Evolutionary conservation across 2,329 filamentous ascomycete species (phyloP).

Genomic region (Aspergillus tanneri): DNA sequence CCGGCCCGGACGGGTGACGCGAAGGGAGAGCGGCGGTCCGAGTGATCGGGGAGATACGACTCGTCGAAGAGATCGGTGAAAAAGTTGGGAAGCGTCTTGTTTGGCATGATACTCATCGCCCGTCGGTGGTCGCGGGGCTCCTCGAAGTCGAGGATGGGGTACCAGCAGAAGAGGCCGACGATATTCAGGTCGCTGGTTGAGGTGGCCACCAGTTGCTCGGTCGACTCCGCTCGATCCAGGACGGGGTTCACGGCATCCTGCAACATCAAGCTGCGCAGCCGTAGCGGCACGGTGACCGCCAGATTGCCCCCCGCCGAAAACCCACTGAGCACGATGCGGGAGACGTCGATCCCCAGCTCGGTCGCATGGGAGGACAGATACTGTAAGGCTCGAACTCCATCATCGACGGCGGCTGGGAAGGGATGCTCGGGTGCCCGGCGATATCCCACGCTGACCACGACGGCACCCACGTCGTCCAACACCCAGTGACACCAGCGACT

Average conservation of each 20-base stretch:
- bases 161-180: constrained; percentile 60
- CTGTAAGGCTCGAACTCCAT: constrained; percentile 61
- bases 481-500: constrained; percentile 59
- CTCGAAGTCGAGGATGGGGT: constrained; percentile 63
- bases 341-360: constrained; percentile 57
- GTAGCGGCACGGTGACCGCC: constrained; percentile 60
- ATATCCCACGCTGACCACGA: constrained; percentile 63
- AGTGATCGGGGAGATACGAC: constrained; percentile 47
- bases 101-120: constrained; percentile 54
- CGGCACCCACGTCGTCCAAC: constrained; percentile 55
- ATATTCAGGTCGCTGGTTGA: constrained; percentile 48
- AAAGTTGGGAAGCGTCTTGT: constrained; percentile 48
- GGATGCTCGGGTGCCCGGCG: constrained; percentile 61
- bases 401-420: constrained; percentile 64
- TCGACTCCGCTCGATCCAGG: constrained; percentile 33
- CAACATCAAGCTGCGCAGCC: constrained; percentile 47
- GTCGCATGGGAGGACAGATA: constrained; percentile 58
- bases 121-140: constrained; percentile 59
- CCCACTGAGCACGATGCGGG: constrained; percentile 59
- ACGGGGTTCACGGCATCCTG: constrained; percentile 25
- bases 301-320: constrained; percentile 66
- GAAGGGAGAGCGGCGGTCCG: constrained; percentile 56
- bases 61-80: constrained; percentile 53
- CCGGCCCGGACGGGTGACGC: constrained; percentile 59
- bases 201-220: constrained; percentile 37